These are phyloP conservation scores for Claviceps capensis DNA, from an alignment of 2,329 filamentous ascomycete species.

Conservation along the genomic window DNA sequence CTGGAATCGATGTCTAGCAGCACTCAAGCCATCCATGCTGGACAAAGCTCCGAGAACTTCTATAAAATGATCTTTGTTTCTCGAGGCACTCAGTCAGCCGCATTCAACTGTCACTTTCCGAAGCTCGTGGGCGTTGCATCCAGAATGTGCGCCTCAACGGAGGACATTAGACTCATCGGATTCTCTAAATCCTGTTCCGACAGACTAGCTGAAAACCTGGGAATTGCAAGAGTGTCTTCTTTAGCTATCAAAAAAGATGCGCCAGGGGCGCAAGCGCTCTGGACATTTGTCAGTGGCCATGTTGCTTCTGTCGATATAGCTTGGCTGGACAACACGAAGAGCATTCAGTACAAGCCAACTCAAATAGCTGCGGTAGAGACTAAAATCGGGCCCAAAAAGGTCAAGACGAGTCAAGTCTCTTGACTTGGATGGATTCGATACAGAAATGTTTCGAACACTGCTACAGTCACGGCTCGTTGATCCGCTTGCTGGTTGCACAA, in stretches of 20 bases:
- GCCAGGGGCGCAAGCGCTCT: constrained; percentile 40
- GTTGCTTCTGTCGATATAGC: constrained; percentile 37
- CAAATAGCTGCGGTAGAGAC: constrained; percentile 23
- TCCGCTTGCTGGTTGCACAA: neutral
- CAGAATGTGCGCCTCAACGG: constrained; percentile 20
- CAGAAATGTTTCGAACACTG: neutral
- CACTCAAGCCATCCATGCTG: neutral
- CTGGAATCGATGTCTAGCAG: constrained; percentile 32
- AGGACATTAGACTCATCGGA: constrained; percentile 43
- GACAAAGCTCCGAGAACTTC: constrained; percentile 3
- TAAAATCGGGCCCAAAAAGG: constrained; percentile 18
- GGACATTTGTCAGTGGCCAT: constrained; percentile 39
- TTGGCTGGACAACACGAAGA: constrained; percentile 31
- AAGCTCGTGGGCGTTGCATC: constrained; percentile 39
- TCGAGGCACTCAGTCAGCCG: constrained; percentile 41
- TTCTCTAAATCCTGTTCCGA: constrained; percentile 47
- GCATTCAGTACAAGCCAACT: constrained; percentile 17
- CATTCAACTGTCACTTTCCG: constrained; percentile 47
- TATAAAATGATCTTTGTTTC: constrained; percentile 45
- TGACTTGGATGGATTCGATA: neutral
- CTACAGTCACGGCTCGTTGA: neutral
- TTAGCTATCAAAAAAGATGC: constrained; percentile 44
- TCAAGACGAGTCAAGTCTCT: neutral
- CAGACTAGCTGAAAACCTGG: constrained; percentile 41
- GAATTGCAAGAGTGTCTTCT: constrained; percentile 50